Conservation (phyloP, 2,329 filamentous ascomycete species). For the Cryphonectria japonica region DNA sequence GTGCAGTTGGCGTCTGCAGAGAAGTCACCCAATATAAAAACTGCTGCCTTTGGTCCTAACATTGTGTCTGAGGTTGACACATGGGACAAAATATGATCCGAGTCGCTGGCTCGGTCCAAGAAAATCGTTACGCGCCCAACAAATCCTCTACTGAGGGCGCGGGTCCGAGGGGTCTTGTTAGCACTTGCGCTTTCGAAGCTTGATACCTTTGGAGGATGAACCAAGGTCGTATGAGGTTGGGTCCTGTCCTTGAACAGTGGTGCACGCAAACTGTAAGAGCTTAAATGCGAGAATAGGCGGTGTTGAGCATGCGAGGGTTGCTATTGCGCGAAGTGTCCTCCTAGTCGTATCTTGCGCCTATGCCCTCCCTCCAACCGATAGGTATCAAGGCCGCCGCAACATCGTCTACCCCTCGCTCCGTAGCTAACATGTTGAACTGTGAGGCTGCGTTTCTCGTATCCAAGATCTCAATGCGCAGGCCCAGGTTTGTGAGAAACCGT, state of each 20-base stretch:
- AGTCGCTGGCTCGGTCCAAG: neutral
- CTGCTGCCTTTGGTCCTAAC: neutral
- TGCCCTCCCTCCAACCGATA: slow-evolving; percentile 75
- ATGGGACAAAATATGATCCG: neutral
- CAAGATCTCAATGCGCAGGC: slow-evolving; percentile 83
- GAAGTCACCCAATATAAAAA: neutral
- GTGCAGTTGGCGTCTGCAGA: neutral
- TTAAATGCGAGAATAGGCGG: neutral
- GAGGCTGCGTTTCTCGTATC: slow-evolving; percentile 94
- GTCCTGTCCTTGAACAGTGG: neutral
- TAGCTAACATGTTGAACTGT: slow-evolving; percentile 94
- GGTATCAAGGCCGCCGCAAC: slow-evolving; percentile 89
- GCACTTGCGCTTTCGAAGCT: neutral
- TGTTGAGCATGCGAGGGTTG: neutral
- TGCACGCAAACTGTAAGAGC: neutral
- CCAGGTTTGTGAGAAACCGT: slow-evolving; percentile 72
- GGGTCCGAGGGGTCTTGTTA: neutral
- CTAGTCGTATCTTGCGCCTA: slow-evolving; percentile 42
- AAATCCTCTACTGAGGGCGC: neutral
- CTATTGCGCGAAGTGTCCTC: neutral
- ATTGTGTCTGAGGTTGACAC: neutral
- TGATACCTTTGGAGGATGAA: neutral
- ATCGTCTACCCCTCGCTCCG: slow-evolving; percentile 82
- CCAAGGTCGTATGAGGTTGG: neutral
- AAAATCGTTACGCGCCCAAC: neutral